Conservation (phyloP, 78 protist species). For the Paulinella micropora region DNA sequence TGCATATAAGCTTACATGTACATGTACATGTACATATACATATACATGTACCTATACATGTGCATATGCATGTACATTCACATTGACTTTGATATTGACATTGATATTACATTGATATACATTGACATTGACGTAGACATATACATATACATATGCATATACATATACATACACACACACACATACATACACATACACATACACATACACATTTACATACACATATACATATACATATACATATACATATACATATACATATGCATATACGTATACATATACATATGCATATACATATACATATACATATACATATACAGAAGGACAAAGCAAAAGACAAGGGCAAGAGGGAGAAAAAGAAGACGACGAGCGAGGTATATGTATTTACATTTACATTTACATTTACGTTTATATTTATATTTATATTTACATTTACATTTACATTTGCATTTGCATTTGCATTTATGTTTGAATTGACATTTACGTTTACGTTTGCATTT, state of each 20-base stretch:
- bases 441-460: background rate
- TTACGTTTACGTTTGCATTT: background rate
- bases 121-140: background rate
- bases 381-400: background rate
- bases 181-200: background rate
- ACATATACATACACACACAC: background rate
- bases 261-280: background rate
- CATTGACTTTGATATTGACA: too few species aligned
- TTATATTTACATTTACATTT: background rate
- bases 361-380: too few species aligned
- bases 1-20: background rate
- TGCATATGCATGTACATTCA: background rate
- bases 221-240: background rate
- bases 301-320: background rate
- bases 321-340: too few species aligned
- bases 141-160: background rate
- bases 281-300: background rate
- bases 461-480: background rate
- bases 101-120: background rate
- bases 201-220: background rate
- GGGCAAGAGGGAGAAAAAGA: too few species aligned
- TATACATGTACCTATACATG: background rate
- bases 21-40: background rate
- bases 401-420: background rate
- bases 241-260: background rate